These are phyloP conservation scores for Fusarium camptoceras DNA, from an alignment of 2,329 filamentous ascomycete species.

Conservation along the genomic window DNA sequence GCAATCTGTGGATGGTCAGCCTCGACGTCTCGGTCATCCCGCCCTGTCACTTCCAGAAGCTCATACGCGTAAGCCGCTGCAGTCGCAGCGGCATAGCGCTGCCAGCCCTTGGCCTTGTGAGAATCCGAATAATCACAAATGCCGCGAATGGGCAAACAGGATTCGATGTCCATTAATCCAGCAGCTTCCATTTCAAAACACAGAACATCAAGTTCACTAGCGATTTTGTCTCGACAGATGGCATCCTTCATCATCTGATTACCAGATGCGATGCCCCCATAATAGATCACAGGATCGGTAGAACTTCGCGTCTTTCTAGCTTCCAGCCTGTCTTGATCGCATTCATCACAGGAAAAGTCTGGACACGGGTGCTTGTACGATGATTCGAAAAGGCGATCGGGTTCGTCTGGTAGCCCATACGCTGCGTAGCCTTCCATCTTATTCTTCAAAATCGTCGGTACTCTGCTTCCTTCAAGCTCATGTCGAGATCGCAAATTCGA, in stretches of 20 bases:
- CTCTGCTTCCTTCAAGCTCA: fast-evolving
- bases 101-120: background rate
- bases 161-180: slow-evolving; percentile 44
- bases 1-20: background rate
- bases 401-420: fast-evolving
- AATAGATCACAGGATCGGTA: background rate
- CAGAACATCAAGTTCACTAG: slow-evolving; percentile 14
- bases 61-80: slow-evolving; percentile 8
- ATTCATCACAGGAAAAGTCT: background rate
- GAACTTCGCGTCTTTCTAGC: fast-evolving
- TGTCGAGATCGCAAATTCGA: background rate
- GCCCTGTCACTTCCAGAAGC: background rate
- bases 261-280: slow-evolving; percentile 46
- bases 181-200: slow-evolving; percentile 52
- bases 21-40: fast-evolving
- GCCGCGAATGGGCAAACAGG: slow-evolving; percentile 54
- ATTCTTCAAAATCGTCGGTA: fast-evolving
- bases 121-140: slow-evolving; percentile 54
- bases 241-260: slow-evolving; percentile 55
- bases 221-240: slow-evolving; percentile 46
- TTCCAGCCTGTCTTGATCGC: background rate
- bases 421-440: fast-evolving
- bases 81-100: background rate
- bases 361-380: background rate
- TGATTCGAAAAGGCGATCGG: background rate